Percentiles rank a stretch among this genome's conserved stretches.
phyloP scores from a whole-genome alignment of 2,329 filamentous ascomycete genomes.

The Metarhizium humberi region DNA sequence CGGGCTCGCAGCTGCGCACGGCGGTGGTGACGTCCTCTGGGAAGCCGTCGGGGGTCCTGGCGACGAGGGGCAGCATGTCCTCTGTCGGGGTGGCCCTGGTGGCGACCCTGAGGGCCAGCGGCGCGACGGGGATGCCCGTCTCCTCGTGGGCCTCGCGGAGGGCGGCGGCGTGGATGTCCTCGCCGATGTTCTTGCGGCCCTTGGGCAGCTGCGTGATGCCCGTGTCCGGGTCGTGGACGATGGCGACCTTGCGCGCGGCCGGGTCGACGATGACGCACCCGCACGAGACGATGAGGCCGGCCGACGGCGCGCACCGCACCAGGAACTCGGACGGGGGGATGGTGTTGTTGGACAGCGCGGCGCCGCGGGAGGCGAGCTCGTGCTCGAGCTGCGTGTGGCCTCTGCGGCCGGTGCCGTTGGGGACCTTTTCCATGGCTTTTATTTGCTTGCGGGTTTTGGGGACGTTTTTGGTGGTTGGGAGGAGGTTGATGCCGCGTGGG shows the following conservation, averaged over 20 bases:
- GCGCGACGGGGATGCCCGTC: constrained; percentile 30
- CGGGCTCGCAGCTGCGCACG: constrained; percentile 24
- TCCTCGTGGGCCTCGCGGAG: constrained; percentile 39
- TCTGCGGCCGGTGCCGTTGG: background rate
- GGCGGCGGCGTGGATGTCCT: constrained; percentile 31
- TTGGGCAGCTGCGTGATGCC: constrained; percentile 38
- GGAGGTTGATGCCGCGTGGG: no score
- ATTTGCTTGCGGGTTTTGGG: no score
- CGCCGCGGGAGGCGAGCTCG: background rate
- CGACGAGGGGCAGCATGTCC: constrained; percentile 3
- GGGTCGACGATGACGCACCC: constrained; percentile 36
- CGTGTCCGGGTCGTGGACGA: constrained; percentile 33
- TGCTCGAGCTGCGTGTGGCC: background rate
- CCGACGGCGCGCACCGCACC: constrained; percentile 27
- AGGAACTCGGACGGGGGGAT: constrained; percentile 1
- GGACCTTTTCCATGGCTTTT: background rate
- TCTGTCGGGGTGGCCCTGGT: constrained; percentile 25
- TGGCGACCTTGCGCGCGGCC: constrained; percentile 24
- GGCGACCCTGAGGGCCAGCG: constrained; percentile 29
- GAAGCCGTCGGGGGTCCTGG: background rate
- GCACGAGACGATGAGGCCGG: constrained; percentile 34
- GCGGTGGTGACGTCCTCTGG: constrained; percentile 17
- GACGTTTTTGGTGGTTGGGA: no score
- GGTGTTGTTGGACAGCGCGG: background rate
- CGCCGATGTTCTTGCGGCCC: constrained; percentile 37